These are phyloP conservation scores for Saccharomyces kudriavzevii DNA, from an alignment of 805 yeast species.

Conservation along the genomic window DNA sequence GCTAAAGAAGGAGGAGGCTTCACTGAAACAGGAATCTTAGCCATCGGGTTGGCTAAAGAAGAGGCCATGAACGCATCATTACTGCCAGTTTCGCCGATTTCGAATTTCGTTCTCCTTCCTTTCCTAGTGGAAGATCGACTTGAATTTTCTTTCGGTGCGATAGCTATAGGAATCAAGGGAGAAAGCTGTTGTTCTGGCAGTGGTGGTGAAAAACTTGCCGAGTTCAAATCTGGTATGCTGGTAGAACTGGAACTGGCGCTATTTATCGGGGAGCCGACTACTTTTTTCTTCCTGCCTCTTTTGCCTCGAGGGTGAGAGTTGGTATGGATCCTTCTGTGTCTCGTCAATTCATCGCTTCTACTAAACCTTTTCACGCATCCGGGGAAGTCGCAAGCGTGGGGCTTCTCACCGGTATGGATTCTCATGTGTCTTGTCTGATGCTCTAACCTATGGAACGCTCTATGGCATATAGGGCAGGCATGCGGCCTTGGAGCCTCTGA, in stretches of 20 bases:
- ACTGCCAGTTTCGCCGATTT: neutral
- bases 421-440: conserved; percentile 74
- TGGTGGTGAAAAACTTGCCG: conserved; percentile 4
- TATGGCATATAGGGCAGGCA: conserved; percentile 65
- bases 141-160: neutral
- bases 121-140: neutral
- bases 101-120: neutral
- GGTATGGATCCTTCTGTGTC: conserved; percentile 66
- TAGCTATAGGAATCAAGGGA: neutral
- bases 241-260: neutral
- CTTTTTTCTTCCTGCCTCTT: conserved; percentile 36
- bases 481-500: conserved; percentile 45
- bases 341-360: conserved; percentile 64
- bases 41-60: neutral
- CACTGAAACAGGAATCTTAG: neutral
- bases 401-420: conserved; percentile 77
- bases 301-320: conserved; percentile 64
- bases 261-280: conserved; percentile 2
- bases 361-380: conserved; percentile 63
- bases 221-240: neutral
- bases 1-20: neutral
- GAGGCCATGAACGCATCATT: neutral
- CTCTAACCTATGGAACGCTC: conserved; percentile 68
- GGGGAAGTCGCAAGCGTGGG: conserved; percentile 66
- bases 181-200: conserved; percentile 1